A percentile compares a stretch with the other conserved stretches of the same genome.
Conservation (phyloP, 225 moss, liverwort and hornwort genomes). For the Physcomitrellopsis africana region DNA sequence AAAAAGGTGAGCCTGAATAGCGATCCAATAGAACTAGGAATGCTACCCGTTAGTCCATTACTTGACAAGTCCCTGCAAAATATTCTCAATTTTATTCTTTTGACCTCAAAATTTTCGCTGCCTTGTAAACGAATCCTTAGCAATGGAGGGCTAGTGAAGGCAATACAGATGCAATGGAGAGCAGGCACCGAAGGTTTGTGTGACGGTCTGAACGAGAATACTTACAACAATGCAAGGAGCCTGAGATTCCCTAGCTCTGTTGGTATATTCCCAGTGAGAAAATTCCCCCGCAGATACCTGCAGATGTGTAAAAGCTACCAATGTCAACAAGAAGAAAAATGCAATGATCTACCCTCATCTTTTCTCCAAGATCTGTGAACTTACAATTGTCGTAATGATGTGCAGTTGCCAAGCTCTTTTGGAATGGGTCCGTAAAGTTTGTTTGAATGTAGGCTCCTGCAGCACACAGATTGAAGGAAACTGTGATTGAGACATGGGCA, state of each 20-base stretch:
- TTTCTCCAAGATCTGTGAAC: constrained; percentile 29
- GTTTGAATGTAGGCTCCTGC: constrained; percentile 83
- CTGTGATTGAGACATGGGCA: not conserved
- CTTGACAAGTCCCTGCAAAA: constrained; percentile 51
- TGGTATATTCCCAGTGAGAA: constrained; percentile 67
- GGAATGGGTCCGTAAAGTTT: constrained; percentile 74
- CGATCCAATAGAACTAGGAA: constrained; percentile 47
- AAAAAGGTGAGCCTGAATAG: constrained; percentile 48
- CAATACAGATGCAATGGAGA: not conserved
- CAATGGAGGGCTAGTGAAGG: not conserved
- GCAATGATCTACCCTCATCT: not conserved
- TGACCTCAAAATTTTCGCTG: constrained; percentile 6
- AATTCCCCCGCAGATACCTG: constrained; percentile 77
- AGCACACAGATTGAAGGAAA: constrained; percentile 21
- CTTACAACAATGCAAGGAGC: constrained; percentile 53
- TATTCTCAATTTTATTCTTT: not conserved
- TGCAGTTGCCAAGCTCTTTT: constrained; percentile 64
- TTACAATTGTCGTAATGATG: constrained; percentile 69
- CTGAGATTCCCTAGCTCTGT: constrained; percentile 60
- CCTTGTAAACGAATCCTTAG: not conserved
- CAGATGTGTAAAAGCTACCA: constrained; percentile 6
- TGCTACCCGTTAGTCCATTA: constrained; percentile 55
- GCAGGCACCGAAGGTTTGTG: constrained; percentile 6
- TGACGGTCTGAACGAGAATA: constrained; percentile 21
- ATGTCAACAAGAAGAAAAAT: not conserved